Base-by-base conservation (phyloP, 495 filamentous ascomycete species). In the Symbiotaphrina buchneri region DNA sequence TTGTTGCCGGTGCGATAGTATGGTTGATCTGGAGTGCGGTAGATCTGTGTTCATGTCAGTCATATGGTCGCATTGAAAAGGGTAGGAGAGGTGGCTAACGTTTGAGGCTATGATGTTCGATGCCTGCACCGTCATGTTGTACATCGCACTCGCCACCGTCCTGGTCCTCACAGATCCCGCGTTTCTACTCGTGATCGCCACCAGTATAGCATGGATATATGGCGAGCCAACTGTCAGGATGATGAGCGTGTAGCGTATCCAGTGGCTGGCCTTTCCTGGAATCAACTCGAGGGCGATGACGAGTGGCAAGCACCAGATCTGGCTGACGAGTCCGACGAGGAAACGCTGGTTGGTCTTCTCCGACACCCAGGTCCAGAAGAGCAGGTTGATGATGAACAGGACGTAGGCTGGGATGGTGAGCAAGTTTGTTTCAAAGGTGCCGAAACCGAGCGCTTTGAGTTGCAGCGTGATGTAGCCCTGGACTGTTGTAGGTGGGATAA, bases 251-350 rank as follows among this genome's bases (percentile, higher is more conserved):
- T 63, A 74, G 16, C 59, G 49, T 3, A 46, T 47, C 70, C 70
- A 74, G 0, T 54, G 34, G 5, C 44, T 51, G 19, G 40, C 45
- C 31, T 17, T 40, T 31, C 43, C 25, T 39, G 58, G 31, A 38
- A 58, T 21, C 28, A 45, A 30, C 41, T 61, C 50, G 10, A 74
- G 51, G 0, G 58, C 59, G 29, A 70, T 54, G 7, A 72, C 36
- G 30, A 58, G 56, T 0, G 58, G 55, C 22, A 73, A 41, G 24
- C 57, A 59, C 69, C 68, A 74, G 3, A 68, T 34, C 32, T 69
- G 55, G 11, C 52, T 42, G 5, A 56, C 43, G 2, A 60, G 58
- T 3, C 59, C 58, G 3, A 70, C 45, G 5, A 71, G 38, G 4
- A 65, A 47, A 4, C 63, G 58, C 38, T 68, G 54, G 26, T 64